Conservation (phyloP, 768 basidiomycete species). For the Pleurotus djamor region DNA sequence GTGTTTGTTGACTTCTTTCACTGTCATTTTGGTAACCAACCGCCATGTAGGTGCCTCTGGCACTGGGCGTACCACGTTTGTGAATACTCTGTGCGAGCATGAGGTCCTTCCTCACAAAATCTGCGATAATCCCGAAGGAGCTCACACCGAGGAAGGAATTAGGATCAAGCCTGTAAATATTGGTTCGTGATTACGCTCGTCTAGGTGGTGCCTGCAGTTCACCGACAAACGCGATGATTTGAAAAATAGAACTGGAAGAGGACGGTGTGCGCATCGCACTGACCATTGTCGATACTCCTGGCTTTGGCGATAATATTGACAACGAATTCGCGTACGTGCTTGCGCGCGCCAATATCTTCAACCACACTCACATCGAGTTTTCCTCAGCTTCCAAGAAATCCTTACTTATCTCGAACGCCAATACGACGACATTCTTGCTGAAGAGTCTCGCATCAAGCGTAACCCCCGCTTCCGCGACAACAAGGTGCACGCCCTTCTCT, state of each 20-base stretch:
- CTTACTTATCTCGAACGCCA: conserved; percentile 95
- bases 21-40: conserved; percentile 14
- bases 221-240: background rate
- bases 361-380: background rate
- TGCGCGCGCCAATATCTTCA: background rate
- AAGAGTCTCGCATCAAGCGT: conserved; percentile 99
- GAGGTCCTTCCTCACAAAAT: conserved; percentile 89
- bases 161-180: conserved; percentile 94
- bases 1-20: conserved; percentile 28
- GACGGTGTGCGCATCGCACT: conserved; percentile 97
- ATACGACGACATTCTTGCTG: conserved; percentile 98
- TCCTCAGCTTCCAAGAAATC: conserved; percentile 89
- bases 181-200: conserved; percentile 47
- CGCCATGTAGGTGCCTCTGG: conserved; percentile 82
- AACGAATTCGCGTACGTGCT: conserved; percentile 90
- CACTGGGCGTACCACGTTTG: conserved; percentile 96
- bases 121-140: conserved; percentile 79
- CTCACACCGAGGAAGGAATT: conserved; percentile 92
- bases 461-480: conserved; percentile 99
- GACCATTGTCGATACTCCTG: conserved; percentile 98
- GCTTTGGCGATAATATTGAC: conserved; percentile 98
- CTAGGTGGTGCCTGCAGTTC: background rate
- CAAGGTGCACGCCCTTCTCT: conserved; percentile 92
- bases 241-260: conserved; percentile 84
- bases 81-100: conserved; percentile 98